These are phyloP conservation scores for Penicillium sp. DNA, from an alignment of 2,329 filamentous ascomycete species.

Conservation along the genomic window DNA sequence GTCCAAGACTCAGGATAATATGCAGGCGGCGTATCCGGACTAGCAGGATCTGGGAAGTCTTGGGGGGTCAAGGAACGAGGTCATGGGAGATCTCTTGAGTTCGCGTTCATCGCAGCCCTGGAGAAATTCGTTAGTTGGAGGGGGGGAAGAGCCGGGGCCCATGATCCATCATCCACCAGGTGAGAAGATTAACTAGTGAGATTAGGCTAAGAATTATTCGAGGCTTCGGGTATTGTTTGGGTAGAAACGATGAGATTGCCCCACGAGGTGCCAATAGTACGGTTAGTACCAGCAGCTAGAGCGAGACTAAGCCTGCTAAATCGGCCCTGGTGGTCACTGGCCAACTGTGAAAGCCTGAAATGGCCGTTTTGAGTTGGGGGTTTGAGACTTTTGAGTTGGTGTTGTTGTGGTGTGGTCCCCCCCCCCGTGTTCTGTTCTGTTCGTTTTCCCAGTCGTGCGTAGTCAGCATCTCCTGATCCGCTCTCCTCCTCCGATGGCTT, in stretches of 20 bases:
- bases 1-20: background rate
- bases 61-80: background rate
- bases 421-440: background rate
- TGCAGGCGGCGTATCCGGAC: background rate
- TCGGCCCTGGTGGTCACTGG: background rate
- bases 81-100: background rate
- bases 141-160: too few relatives aligned
- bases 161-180: background rate
- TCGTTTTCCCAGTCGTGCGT: background rate
- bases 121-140: background rate
- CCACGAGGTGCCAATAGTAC: slow-evolving; percentile 19
- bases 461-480: slow-evolving; percentile 32
- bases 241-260: slow-evolving; percentile 5
- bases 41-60: background rate
- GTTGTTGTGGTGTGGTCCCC: background rate
- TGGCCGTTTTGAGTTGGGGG: background rate
- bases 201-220: slow-evolving; percentile 2
- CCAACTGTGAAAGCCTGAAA: background rate
- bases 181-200: background rate
- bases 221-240: slow-evolving; percentile 1
- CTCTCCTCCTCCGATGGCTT: slow-evolving; percentile 12
- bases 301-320: background rate
- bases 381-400: background rate
- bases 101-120: slow-evolving; percentile 6
- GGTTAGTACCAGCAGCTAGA: slow-evolving; percentile 7